Evolutionary conservation across 176 grass and related monocot species (phyloP).

Genomic region (Guadua angustifolia): DNA sequence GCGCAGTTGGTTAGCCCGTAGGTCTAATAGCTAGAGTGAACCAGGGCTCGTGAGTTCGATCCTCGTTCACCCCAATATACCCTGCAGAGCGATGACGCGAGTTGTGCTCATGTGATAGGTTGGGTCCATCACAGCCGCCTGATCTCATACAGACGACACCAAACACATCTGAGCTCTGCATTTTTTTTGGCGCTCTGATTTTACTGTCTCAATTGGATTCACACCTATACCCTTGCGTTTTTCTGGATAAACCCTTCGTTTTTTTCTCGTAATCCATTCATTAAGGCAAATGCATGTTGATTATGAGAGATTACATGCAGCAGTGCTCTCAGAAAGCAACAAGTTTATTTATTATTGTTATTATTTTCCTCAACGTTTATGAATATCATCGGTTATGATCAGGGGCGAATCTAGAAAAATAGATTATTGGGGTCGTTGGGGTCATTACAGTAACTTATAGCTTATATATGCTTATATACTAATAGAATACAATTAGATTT

Average conservation of each 20-base stretch:
- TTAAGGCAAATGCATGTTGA: background rate
- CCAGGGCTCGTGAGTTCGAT: conserved; percentile 82
- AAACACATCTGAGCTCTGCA: conserved; percentile 26
- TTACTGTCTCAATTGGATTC: too few species aligned
- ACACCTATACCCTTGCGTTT: too few species aligned
- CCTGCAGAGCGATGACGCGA: conserved; percentile 1
- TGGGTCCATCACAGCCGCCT: conserved; percentile 30
- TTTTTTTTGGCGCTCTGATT: background rate
- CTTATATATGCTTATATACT: too few species aligned
- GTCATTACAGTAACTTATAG: too few species aligned
- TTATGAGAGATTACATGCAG: background rate
- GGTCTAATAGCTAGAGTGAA: conserved; percentile 79
- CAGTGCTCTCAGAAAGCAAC: background rate
- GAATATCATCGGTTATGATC: background rate
- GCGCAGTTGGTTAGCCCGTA: background rate
- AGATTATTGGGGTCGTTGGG: too few species aligned
- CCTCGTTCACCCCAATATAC: too few species aligned
- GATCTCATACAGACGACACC: background rate
- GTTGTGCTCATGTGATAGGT: conserved; percentile 4
- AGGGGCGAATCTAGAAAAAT: too few species aligned
- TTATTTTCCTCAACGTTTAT: background rate
- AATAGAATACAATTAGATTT: too few species aligned
- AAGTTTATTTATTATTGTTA: background rate
- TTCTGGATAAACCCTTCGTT: background rate
- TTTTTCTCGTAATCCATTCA: background rate